These are phyloP conservation scores for Pneumocystis murina DNA, from an alignment of 1,139 yeast genomes.

Conservation along the genomic window DNA sequence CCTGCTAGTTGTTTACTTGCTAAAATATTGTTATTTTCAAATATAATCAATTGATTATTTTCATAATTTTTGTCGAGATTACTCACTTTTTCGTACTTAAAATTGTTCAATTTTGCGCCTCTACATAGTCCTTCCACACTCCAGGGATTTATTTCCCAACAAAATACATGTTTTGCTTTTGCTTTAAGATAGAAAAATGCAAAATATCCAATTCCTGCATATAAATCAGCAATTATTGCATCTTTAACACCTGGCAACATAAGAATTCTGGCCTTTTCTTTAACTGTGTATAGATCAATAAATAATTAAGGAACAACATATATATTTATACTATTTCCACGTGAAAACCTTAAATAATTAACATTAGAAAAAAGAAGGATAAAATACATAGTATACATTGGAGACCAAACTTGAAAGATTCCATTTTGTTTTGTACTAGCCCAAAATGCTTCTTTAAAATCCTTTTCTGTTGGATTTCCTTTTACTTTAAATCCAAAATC, in stretches of 20 bases:
- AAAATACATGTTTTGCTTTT: conserved; percentile 39
- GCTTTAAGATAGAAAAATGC: conserved; percentile 49
- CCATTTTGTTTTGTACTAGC: conserved; percentile 59
- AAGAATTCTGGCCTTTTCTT: conserved; percentile 58
- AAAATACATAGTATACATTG: conserved; percentile 72
- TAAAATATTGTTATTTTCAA: conserved; percentile 46
- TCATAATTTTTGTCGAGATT: conserved; percentile 19
- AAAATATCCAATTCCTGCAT: conserved; percentile 80
- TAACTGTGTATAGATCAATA: conserved; percentile 25
- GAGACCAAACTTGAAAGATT: conserved; percentile 70
- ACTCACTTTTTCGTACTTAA: conserved; percentile 27
- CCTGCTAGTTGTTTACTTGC: conserved; percentile 20
- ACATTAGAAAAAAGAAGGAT: conserved; percentile 31
- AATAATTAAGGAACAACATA: background rate
- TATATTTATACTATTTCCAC: background rate
- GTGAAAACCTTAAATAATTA: background rate
- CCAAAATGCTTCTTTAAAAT: conserved; percentile 51
- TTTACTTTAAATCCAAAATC: conserved; percentile 40
- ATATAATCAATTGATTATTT: conserved; percentile 29
- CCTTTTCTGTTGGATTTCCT: conserved; percentile 29
- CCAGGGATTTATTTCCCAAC: conserved; percentile 86
- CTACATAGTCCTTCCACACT: conserved; percentile 54
- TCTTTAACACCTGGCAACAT: conserved; percentile 27
- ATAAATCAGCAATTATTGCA: conserved; percentile 47
- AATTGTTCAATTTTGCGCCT: conserved; percentile 37